phyloP scores from a whole-genome alignment of 176 grass and related monocot genomes.

The bread wheat (Triticum aestivum) region IWGSC_CS_RefSeq_v2.1 NC_057797.1:660488774-660489273 shows the following conservation, averaged over 20 bases:
- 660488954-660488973: background rate
- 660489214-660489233: slow-evolving; percentile 96
- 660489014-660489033: slow-evolving; percentile 7
- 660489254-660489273: slow-evolving; percentile 83
- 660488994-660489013: background rate
- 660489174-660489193: slow-evolving; percentile 15
- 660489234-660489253: slow-evolving; percentile 95
- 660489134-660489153: slow-evolving; percentile 6
- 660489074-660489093: background rate
- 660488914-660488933: slow-evolving; percentile 11
- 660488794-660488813: slow-evolving; percentile 31
- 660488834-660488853: slow-evolving; percentile 89
- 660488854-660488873: slow-evolving; percentile 85
- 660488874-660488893: slow-evolving; percentile 85
- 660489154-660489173: slow-evolving; percentile 5
- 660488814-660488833: slow-evolving; percentile 67
- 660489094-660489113: background rate
- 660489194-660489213: slow-evolving; percentile 76
- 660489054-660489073: slow-evolving; percentile 15
- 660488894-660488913: background rate
- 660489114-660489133: background rate
- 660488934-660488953: slow-evolving; percentile 18
- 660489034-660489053: background rate
- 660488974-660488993: background rate
- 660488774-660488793: slow-evolving; percentile 40